Evolutionary conservation across 345 rosid species (phyloP), one percentile per base, ranked within the genome.

Genomic region (Salix exigua): DNA sequence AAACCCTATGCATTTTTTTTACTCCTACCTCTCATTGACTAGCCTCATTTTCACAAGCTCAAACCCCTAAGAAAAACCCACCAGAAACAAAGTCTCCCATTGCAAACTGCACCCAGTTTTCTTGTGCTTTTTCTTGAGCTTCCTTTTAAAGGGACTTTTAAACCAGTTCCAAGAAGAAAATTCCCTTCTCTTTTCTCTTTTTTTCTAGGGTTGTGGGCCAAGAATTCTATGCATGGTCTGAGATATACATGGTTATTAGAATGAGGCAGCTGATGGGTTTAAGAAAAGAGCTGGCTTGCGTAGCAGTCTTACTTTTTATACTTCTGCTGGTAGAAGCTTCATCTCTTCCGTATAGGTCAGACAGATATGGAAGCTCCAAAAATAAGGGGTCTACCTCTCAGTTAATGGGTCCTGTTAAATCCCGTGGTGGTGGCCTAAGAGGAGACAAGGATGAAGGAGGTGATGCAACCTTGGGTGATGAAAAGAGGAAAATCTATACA

Each of bases 401-500:
- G 17, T 53, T 13, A 21, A 64, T 12, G 69, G 69, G 69, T 77
- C 72, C 70, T 51, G 14, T 35, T 13, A 23, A 77, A 61, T 51
- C 71, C 35, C 77, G 55, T 69, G 79, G 71, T 25, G 53, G 71
- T 19, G 46, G 19, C 70, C 62, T 73, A 53, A 35, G 75, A 65
- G 73, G 70, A 65, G 81, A 53, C 23, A 50, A 53, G 40, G 71
- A 66, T 21, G 74, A 73, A 72, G 77, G 55, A n/a, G 80, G 72
- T 25, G 55, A 63, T 42, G 48, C 70, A 38, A 21, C 71, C 81
- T 83, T 86, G 70, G 84, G 74, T 26, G 88, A 75, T 72, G 88
- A 86, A 53, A 83, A 85, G 88, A 89, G 93, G 74, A 89, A 73
- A 81, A 79, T 89, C 79, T 51, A 78, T 72, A 89, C 91, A 53